Evolutionary conservation across 306 rosid genomes (phyloP).

Genomic region (Vicia sativa): DNA sequence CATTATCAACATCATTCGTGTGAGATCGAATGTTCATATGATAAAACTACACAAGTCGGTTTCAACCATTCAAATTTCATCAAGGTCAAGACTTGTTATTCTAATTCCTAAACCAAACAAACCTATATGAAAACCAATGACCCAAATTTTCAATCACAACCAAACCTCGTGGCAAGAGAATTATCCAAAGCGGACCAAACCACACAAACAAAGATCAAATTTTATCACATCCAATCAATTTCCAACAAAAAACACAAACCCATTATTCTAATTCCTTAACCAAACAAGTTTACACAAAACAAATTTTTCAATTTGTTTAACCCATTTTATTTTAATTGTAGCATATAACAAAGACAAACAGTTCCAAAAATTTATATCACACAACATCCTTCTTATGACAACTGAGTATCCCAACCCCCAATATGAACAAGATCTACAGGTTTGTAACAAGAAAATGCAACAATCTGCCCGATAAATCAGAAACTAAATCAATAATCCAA

Average conservation of each 20-base stretch:
- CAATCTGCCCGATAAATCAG: too few relatives aligned
- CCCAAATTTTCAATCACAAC: neutral
- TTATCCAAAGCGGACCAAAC: conserved; percentile 21
- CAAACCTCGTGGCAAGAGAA: conserved; percentile 80
- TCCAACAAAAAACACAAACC: neutral
- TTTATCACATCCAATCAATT: neutral
- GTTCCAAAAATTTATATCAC: too few relatives aligned
- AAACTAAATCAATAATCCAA: too few relatives aligned
- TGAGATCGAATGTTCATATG: neutral
- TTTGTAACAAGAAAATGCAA: too few relatives aligned
- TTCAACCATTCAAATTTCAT: neutral
- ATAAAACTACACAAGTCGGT: neutral
- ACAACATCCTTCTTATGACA: too few relatives aligned
- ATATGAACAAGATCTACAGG: too few relatives aligned
- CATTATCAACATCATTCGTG: neutral
- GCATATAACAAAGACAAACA: too few relatives aligned
- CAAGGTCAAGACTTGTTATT: neutral
- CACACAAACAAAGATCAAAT: conserved; percentile 24
- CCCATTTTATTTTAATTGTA: too few relatives aligned
- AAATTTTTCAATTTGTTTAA: too few relatives aligned
- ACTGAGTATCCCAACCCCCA: too few relatives aligned
- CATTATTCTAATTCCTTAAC: conserved; percentile 12
- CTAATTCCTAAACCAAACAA: too few relatives aligned
- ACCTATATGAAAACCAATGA: neutral
- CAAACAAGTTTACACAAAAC: neutral